These are phyloP conservation scores for Mortierella polycephala DNA, from an alignment of 371 early-diverging fungal species.

Conservation along the genomic window DNA sequence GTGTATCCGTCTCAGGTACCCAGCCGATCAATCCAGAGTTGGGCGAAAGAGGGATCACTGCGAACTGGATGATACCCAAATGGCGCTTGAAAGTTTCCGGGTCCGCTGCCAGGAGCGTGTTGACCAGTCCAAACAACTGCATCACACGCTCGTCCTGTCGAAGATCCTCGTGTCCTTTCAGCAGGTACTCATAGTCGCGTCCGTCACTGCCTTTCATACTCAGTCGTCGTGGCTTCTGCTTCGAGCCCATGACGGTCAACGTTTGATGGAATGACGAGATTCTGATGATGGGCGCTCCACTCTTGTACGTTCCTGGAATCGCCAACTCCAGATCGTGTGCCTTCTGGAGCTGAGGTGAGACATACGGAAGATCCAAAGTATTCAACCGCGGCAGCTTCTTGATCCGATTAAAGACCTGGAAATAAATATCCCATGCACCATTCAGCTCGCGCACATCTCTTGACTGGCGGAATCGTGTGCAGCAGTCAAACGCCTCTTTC, in stretches of 20 bases:
- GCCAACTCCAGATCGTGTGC: conserved; percentile 90
- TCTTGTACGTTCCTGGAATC: conserved; percentile 93
- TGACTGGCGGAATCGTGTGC: conserved; percentile 81
- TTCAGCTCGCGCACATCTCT: conserved; percentile 85
- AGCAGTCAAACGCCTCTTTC: conserved; percentile 91
- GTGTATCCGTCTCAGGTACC: conserved; percentile 94
- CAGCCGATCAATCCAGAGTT: conserved; percentile 98
- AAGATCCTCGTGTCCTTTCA: conserved; percentile 98
- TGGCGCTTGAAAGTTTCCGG: conserved; percentile 95
- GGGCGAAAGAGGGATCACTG: conserved; percentile 95
- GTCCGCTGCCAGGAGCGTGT: conserved; percentile 88
- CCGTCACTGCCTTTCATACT: conserved; percentile 92
- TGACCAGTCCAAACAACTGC: conserved; percentile 98
- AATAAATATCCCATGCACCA: conserved; percentile 96
- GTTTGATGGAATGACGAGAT: conserved; percentile 87
- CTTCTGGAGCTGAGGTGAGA: conserved; percentile 88
- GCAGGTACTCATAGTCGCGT: conserved; percentile 87
- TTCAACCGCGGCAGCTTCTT: conserved; percentile 83
- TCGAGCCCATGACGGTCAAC: conserved; percentile 87
- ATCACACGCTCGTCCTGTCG: conserved; percentile 99
- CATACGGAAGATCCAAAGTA: conserved; percentile 89
- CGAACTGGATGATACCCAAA: conserved; percentile 89
- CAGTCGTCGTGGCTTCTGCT: conserved; percentile 92
- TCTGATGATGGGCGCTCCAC: conserved; percentile 86
- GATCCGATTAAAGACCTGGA: conserved; percentile 86